Evolutionary conservation across 164 flowering plant genomes (phyloP), one percentile per base, ranked within the genome.

Genomic region (Litsea cubeba): DNA sequence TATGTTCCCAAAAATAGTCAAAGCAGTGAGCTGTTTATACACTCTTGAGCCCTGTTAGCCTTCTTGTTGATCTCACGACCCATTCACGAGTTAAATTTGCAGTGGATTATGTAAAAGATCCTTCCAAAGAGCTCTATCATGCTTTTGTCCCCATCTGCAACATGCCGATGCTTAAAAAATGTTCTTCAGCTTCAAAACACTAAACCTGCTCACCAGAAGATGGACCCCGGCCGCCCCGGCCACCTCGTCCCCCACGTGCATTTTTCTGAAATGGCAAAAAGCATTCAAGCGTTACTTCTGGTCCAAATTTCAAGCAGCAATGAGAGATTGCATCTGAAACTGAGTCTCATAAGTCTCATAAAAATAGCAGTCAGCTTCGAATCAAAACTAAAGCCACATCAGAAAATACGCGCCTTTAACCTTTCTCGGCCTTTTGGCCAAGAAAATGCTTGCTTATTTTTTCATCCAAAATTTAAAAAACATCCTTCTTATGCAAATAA

Each of bases 181-280:
- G n/a, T 40, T 40, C 60, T 17, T 3, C n/a, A 15, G 20, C 4
- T 54, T 54, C 17, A 1, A 15, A 79, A 50, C 74, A 40, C 57
- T 72, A 72, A 50, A 50, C 73, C 63, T 66, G 46, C 18, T 79
- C 78, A 54, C 62, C 73, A 2, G 71, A 49, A 35, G 71, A 15
- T 72, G 40, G 81, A 6, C 77, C 81, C 50, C 81, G 78, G 15
- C 78, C 74, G 50, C 77, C 68, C n/a, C 80, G 32, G 3, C 17
- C 69, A 23, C 72, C 77, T 28, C 78, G 78, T 1, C 65, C 68
- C 5, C 71, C 74, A 22, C 78, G 74, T 15, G 50, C 23, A 54
- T 17, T 20, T 54, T 54, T 54, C 81, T 79, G 78, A 35, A 54
- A 72, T 72, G 20, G 46, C 18, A 26, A 65, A 3, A n/a, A 62